A percentile compares a stretch with the other conserved stretches of the same genome.
phyloP scores from a whole-genome alignment of 2,329 filamentous ascomycete species.

The Ophiostoma sp. region DNA sequence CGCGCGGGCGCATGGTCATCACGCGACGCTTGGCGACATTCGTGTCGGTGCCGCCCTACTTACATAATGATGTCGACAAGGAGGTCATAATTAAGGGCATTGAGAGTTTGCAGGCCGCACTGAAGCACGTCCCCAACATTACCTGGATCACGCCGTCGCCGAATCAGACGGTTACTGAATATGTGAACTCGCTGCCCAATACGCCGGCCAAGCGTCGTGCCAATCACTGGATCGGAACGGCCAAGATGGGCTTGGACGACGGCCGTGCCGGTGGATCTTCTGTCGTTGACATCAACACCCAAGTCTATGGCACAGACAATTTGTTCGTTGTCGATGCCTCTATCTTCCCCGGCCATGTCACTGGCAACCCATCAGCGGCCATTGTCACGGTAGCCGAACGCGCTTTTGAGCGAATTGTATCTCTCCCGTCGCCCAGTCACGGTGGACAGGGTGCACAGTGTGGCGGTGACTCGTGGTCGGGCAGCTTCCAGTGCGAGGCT shows the following conservation, averaged over 20 bases:
- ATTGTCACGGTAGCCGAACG: slow-evolving; percentile 1
- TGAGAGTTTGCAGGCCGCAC: neutral
- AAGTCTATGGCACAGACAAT: slow-evolving; percentile 63
- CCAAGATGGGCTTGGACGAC: slow-evolving; percentile 55
- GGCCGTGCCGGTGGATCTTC: slow-evolving; percentile 49
- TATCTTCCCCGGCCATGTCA: slow-evolving; percentile 1
- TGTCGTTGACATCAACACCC: slow-evolving; percentile 58
- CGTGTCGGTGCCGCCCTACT: neutral
- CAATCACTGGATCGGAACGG: slow-evolving; percentile 52
- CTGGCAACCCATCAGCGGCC: neutral
- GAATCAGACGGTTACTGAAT: neutral
- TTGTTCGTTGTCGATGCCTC: neutral
- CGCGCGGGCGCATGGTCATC: neutral
- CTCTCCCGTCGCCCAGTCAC: neutral
- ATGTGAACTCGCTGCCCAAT: slow-evolving; percentile 38
- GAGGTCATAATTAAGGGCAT: neutral
- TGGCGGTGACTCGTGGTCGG: slow-evolving; percentile 21
- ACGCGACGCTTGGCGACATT: neutral
- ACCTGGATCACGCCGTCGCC: slow-evolving; percentile 2
- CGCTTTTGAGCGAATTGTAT: neutral
- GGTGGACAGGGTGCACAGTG: slow-evolving; percentile 35
- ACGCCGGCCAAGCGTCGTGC: neutral
- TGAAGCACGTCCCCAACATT: neutral
- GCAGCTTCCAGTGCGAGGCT: slow-evolving; percentile 22
- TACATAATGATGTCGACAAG: neutral